Evolutionary conservation across 306 rosid genomes (phyloP).

Genomic region (Malus asiatica): DNA sequence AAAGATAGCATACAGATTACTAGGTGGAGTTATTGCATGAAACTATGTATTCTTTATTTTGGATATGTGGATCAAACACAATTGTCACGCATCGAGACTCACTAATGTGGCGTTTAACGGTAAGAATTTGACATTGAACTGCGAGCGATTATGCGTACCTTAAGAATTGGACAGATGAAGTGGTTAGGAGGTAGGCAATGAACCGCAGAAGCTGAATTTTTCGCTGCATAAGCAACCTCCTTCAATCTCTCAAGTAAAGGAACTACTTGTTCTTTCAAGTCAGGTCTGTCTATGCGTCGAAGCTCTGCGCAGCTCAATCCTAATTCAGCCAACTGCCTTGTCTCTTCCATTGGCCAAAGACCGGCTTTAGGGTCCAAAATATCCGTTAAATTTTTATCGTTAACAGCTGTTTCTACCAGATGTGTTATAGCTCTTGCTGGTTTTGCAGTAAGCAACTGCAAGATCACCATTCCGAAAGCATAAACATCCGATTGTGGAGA

Average conservation of each 20-base stretch:
- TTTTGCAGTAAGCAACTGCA: slow-evolving; percentile 82
- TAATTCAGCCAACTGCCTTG: slow-evolving; percentile 54
- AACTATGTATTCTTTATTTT: neutral
- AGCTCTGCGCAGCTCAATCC: slow-evolving; percentile 84
- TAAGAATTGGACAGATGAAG: slow-evolving; percentile 85
- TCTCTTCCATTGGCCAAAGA: slow-evolving; percentile 74
- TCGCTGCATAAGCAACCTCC: slow-evolving; percentile 50
- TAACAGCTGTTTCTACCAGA: slow-evolving; percentile 69
- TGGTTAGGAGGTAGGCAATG: slow-evolving; percentile 67
- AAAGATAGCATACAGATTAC: neutral
- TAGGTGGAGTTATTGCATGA: neutral
- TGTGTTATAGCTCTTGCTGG: slow-evolving; percentile 72
- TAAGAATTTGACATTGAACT: neutral
- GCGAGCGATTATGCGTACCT: slow-evolving; percentile 36
- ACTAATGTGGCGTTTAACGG: neutral
- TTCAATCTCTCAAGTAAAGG: slow-evolving; percentile 65
- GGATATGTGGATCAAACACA: neutral
- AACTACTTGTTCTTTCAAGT: slow-evolving; percentile 60
- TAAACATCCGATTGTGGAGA: slow-evolving; percentile 86
- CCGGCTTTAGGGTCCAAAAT: slow-evolving; percentile 78
- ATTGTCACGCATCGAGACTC: neutral
- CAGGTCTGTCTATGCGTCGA: slow-evolving; percentile 81
- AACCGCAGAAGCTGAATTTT: slow-evolving; percentile 24
- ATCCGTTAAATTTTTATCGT: slow-evolving; percentile 31
- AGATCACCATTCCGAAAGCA: slow-evolving; percentile 86